phyloP scores from a whole-genome alignment of 306 rosid genomes.

The Lathyrus oleraceus region DNA sequence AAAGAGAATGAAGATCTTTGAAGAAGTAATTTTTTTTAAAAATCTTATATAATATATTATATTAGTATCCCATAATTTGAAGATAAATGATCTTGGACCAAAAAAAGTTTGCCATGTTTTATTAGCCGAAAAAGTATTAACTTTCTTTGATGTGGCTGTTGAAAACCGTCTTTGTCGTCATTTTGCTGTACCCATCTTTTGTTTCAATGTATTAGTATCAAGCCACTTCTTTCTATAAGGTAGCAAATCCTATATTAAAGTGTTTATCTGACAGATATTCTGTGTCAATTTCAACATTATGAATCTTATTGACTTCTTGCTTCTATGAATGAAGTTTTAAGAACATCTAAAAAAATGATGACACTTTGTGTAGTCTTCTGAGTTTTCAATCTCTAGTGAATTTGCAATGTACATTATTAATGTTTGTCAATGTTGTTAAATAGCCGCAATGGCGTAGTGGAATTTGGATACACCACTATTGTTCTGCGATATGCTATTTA shows the following conservation, averaged over 20 bases:
- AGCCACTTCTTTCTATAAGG: not conserved
- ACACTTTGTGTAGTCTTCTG: not conserved
- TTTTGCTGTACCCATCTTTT: not conserved
- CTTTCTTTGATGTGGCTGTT: not conserved
- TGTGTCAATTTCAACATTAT: not conserved
- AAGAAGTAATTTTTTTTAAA: not conserved
- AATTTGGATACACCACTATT: too few relatives aligned
- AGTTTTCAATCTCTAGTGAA: not conserved
- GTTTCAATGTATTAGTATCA: not conserved
- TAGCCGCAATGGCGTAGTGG: too few relatives aligned
- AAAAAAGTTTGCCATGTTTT: not conserved
- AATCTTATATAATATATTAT: not conserved
- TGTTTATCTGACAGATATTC: not conserved
- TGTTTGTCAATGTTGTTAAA: not conserved
- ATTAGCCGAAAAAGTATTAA: not conserved
- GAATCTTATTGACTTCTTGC: not conserved
- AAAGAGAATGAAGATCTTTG: not conserved
- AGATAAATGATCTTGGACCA: not conserved
- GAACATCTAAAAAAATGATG: not conserved
- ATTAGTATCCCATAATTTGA: not conserved
- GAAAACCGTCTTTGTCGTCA: not conserved
- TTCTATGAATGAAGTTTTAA: not conserved
- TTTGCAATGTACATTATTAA: conserved; percentile 1
- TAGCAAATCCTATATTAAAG: not conserved
- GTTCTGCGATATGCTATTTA: too few relatives aligned